These are phyloP conservation scores for Cercospora sojina DNA, from an alignment of 2,329 filamentous ascomycete genomes.

Conservation along the genomic window DNA sequence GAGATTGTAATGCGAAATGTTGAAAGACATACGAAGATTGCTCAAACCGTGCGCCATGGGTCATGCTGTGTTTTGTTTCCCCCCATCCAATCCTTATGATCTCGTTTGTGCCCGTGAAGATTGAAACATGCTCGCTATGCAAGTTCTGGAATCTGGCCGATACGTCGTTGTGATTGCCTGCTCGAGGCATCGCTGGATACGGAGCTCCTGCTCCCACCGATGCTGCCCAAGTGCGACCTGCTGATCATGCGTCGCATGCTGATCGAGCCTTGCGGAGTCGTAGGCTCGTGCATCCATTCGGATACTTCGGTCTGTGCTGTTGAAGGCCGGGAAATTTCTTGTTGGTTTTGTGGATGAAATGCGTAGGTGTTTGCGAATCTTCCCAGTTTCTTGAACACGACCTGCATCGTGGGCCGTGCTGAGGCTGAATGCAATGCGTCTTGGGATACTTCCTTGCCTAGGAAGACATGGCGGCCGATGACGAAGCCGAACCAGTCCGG, in stretches of 20 bases:
- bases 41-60: neutral
- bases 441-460: slow-evolving; percentile 31
- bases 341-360: slow-evolving; percentile 13
- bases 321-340: slow-evolving; percentile 12
- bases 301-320: slow-evolving; percentile 19
- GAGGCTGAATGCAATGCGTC: slow-evolving; percentile 8
- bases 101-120: neutral
- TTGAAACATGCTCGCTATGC: slow-evolving; percentile 3
- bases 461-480: slow-evolving; percentile 49
- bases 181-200: slow-evolving; percentile 13
- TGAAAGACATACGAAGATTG: neutral
- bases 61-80: neutral
- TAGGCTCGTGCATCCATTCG: slow-evolving; percentile 17
- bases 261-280: slow-evolving; percentile 12
- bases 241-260: slow-evolving; percentile 14
- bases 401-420: slow-evolving; percentile 5
- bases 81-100: neutral
- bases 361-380: slow-evolving; percentile 2
- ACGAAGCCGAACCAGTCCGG: slow-evolving; percentile 61
- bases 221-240: neutral
- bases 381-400: slow-evolving; percentile 13
- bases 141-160: slow-evolving; percentile 16
- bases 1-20: neutral
- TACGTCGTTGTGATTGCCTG: slow-evolving; percentile 13
- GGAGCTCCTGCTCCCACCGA: neutral